Conservation (phyloP, 2,329 filamentous ascomycete species). For the Pseudogymnoascus sp. region DNA sequence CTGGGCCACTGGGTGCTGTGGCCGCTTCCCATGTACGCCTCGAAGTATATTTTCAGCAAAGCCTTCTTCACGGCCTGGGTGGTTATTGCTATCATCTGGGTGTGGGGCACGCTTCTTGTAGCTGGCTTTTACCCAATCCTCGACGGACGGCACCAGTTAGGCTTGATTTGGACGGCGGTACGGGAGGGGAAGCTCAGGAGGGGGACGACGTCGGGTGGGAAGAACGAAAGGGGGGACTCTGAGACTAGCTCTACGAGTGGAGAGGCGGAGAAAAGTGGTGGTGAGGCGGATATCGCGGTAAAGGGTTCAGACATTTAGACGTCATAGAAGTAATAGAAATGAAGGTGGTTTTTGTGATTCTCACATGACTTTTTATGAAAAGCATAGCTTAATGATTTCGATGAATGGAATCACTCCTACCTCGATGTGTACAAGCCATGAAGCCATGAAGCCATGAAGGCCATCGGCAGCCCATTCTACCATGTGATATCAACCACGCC, state of each 20-base stretch:
- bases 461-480: neutral
- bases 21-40: slow-evolving; percentile 49
- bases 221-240: neutral
- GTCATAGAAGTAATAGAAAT: neutral
- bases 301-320: neutral
- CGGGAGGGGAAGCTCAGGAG: neutral
- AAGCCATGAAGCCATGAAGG: neutral
- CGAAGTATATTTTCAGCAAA: slow-evolving; percentile 42
- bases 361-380: neutral
- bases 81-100: slow-evolving; percentile 44
- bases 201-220: neutral
- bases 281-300: neutral
- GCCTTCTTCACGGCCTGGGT: slow-evolving; percentile 45
- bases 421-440: neutral
- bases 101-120: slow-evolving; percentile 44
- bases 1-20: slow-evolving; percentile 47
- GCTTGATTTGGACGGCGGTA: neutral
- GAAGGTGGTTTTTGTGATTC: neutral
- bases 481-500: neutral
- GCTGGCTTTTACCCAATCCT: slow-evolving; percentile 41
- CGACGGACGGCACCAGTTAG: neutral
- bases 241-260: slow-evolving; percentile 4
- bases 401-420: neutral
- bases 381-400: neutral
- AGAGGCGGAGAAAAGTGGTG: neutral